These are phyloP conservation scores for Myxozyma neotropica DNA, from an alignment of 805 yeast species.

Conservation along the genomic window DNA sequence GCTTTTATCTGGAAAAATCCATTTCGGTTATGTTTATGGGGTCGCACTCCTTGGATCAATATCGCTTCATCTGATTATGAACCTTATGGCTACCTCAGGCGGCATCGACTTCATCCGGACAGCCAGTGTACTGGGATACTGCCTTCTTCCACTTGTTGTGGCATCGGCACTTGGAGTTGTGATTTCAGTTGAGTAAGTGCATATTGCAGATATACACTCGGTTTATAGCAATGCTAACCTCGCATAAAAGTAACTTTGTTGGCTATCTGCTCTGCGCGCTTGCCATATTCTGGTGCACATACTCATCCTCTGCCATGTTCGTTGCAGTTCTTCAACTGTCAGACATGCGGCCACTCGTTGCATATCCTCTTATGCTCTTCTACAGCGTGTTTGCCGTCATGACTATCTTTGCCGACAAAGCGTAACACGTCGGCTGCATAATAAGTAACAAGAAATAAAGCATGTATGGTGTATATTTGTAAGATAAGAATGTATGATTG, in stretches of 20 bases:
- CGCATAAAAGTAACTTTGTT: slow-evolving; percentile 48
- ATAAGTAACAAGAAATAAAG: not conserved
- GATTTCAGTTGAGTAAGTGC: slow-evolving; percentile 57
- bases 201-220: too few species aligned
- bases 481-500: not conserved
- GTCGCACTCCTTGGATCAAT: slow-evolving; percentile 90
- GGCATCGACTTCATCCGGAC: slow-evolving; percentile 61
- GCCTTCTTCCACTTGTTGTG: slow-evolving; percentile 83
- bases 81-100: slow-evolving; percentile 67
- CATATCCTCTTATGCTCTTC: slow-evolving; percentile 89
- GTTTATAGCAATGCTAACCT: not conserved
- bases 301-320: slow-evolving; percentile 89
- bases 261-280: slow-evolving; percentile 72
- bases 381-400: slow-evolving; percentile 93
- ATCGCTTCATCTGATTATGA: slow-evolving; percentile 80
- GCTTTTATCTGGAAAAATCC: slow-evolving; percentile 85
- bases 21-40: slow-evolving; percentile 95
- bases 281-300: slow-evolving; percentile 87
- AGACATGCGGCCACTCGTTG: slow-evolving; percentile 86
- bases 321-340: slow-evolving; percentile 79
- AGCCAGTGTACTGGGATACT: slow-evolving; percentile 91
- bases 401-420: slow-evolving; percentile 74
- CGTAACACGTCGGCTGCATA: not conserved
- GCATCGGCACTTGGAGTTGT: slow-evolving; percentile 72
- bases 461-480: not conserved